Conservation (phyloP, 345 rosid genomes). For the Gynandropsis gynandra region DNA sequence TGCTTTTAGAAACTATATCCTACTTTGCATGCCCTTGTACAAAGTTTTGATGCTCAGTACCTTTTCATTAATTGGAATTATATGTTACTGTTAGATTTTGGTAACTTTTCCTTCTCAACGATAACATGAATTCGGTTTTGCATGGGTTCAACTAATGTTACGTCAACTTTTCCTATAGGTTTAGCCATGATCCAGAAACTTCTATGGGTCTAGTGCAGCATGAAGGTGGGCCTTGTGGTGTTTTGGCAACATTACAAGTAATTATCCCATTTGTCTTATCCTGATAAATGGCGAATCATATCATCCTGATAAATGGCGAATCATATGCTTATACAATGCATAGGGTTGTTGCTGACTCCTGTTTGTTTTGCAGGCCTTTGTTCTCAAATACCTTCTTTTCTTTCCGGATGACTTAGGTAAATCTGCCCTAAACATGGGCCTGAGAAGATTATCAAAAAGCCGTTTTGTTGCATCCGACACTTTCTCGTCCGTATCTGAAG, state of each 20-base stretch:
- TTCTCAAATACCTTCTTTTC: constrained; percentile 89
- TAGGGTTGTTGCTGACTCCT: constrained; percentile 17
- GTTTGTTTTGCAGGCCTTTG: constrained; percentile 70
- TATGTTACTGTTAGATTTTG: too few species aligned
- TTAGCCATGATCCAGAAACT: constrained; percentile 94
- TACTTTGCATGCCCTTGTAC: too few species aligned
- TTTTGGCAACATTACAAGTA: constrained; percentile 97
- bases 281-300: not conserved
- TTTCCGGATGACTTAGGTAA: constrained; percentile 55
- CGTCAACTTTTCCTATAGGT: constrained; percentile 47
- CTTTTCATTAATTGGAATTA: too few species aligned
- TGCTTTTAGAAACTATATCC: too few species aligned
- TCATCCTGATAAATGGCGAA: not conserved
- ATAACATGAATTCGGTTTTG: not conserved
- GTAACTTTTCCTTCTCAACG: too few species aligned
- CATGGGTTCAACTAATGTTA: constrained; percentile 22
- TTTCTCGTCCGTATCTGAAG: constrained; percentile 57
- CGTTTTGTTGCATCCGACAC: constrained; percentile 40
- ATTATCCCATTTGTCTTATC: constrained; percentile 23
- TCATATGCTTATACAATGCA: constrained; percentile 19
- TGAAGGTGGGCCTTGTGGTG: constrained; percentile 99
- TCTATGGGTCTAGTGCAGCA: constrained; percentile 99
- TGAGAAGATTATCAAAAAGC: constrained; percentile 32
- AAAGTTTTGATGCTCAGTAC: too few species aligned
- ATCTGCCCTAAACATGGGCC: constrained; percentile 29